Conservation (phyloP, 805 yeast genomes). For the Candida andamanensis region DNA sequence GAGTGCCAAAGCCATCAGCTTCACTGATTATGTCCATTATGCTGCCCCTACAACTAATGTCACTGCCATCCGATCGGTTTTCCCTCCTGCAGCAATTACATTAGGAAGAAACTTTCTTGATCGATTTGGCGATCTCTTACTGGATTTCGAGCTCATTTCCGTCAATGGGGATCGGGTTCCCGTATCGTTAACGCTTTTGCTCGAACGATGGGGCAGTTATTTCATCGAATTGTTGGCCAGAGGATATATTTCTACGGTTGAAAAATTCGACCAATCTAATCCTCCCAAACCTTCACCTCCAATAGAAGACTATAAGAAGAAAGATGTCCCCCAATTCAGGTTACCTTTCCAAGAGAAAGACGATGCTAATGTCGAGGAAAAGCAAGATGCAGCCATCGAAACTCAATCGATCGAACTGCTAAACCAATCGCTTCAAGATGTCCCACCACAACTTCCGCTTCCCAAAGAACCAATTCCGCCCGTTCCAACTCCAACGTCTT, state of each 20-base stretch:
- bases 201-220: conserved; percentile 74
- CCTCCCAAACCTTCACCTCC: conserved; percentile 12
- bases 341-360: conserved; percentile 59
- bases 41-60: conserved; percentile 67
- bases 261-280: conserved; percentile 31
- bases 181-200: conserved; percentile 53
- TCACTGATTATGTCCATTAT: conserved; percentile 69
- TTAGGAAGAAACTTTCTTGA: conserved; percentile 72
- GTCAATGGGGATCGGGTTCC: conserved; percentile 67
- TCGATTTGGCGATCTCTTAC: conserved; percentile 54
- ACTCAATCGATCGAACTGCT: no score
- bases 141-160: conserved; percentile 69
- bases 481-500: conserved; percentile 31
- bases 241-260: conserved; percentile 58
- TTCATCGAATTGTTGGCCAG: conserved; percentile 58
- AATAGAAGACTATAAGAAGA: conserved; percentile 4
- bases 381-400: no score
- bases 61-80: conserved; percentile 62
- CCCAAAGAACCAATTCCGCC: conserved; percentile 51
- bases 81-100: conserved; percentile 74
- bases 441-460: conserved; percentile 55
- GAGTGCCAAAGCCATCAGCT: conserved; percentile 30
- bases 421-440: conserved; percentile 29
- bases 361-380: neutral
- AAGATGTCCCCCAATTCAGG: conserved; percentile 52